Evolutionary conservation across 169 alveolate genomes (phyloP), one percentile per base, ranked within the genome.

Genomic region (Ichthyophthirius multifiliis): DNA sequence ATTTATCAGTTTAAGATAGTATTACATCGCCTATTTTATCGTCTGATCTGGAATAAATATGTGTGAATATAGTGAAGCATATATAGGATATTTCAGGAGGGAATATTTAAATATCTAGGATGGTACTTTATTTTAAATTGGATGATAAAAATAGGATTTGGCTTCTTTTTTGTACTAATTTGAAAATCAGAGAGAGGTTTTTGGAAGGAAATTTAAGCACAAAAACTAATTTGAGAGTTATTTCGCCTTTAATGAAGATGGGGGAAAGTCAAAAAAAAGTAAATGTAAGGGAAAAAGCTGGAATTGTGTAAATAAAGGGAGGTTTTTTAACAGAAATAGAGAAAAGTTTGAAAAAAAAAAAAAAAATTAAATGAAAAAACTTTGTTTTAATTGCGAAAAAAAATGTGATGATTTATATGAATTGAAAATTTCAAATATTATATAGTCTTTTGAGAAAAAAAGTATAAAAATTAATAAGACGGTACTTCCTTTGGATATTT

Each of bases 91-190:
- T 93, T 31, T 82, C 94, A 15, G 91, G 91, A 63, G 94, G 94
- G 3, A 78, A 82, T 34, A 85, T 90, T 15, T 55, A 82, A 43
- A 82, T 89, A 27, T 47, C 89, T 20, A 74, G 95, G 75, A 90
- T 93, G 96, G 90, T 85, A 43, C 74, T 93, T 43, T 89, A 77
- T 82, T 93, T 93, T 71, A 93, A 90, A 82, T 77, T 89, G n/a
- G 95, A 93, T 71, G 75, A 84, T 67, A 81, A 75, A 74, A 92
- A 90, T 55, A 75, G 93, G 75, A 67, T 93, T n/a, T 84, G 92
- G 79, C 76, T 93, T 16, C 65, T 90, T 67, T 93, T 85, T 64
- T 89, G 95, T 30, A 85, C 90, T 48, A 86, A 86, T 43, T 39
- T 90, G 15, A 75, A 87, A 64, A 83, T 90, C 32, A 84, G 89